Evolutionary conservation across 225 moss, liverwort and hornwort species (phyloP).

Genomic region (Takakia lepidozioides): DNA sequence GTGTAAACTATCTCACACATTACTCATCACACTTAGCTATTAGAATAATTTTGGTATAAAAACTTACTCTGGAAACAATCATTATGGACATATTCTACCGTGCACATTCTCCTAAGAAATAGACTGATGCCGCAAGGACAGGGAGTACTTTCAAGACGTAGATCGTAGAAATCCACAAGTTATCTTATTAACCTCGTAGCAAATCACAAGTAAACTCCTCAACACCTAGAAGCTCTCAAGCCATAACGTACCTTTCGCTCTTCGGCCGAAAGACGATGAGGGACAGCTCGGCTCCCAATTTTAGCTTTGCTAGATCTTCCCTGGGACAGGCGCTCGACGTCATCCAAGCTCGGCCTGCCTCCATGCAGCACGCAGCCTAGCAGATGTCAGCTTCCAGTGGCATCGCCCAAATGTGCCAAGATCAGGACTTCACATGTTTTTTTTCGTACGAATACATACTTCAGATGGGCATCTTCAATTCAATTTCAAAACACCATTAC

Average conservation of each 20-base stretch:
- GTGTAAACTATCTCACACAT: not conserved
- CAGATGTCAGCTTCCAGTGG: no score
- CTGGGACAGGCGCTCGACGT: constrained; percentile 83
- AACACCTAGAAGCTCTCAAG: not conserved
- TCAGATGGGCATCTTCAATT: no score
- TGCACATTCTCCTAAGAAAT: not conserved
- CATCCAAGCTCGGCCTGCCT: constrained; percentile 86
- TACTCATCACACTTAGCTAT: no score
- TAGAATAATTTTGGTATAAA: not conserved
- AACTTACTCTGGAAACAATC: no score
- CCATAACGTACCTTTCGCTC: constrained; percentile 59
- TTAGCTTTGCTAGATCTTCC: constrained; percentile 79
- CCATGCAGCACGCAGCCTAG: constrained; percentile 11
- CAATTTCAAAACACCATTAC: no score
- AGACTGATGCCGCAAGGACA: not conserved
- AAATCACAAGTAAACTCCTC: not conserved
- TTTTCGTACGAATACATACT: no score
- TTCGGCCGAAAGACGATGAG: constrained; percentile 85
- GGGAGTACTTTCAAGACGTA: no score
- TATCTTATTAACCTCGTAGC: no score
- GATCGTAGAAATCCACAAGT: no score
- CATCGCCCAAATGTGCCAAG: no score
- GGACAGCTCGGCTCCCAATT: constrained; percentile 76
- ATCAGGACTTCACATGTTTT: no score
- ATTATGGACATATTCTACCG: no score